These are phyloP conservation scores for Microcyclospora pomicola DNA, from an alignment of 2,329 filamentous ascomycete species.

Conservation along the genomic window DNA sequence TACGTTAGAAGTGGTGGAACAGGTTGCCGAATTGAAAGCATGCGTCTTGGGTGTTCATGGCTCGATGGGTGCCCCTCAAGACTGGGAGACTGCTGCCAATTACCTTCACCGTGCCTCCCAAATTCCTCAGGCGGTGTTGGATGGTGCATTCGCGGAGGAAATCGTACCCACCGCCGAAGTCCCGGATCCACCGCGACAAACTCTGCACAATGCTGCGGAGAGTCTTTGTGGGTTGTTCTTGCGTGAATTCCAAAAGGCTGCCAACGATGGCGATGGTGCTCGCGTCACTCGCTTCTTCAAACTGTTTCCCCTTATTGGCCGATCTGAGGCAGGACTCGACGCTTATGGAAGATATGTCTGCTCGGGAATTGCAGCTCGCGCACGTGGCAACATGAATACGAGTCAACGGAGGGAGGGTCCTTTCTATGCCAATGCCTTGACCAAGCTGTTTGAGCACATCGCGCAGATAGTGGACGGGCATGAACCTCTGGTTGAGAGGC, in stretches of 20 bases:
- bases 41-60: conserved; percentile 89
- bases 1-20: conserved; percentile 82
- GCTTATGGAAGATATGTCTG: conserved; percentile 95
- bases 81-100: conserved; percentile 92
- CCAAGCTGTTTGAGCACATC: conserved; percentile 91
- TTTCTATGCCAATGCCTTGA: conserved; percentile 84
- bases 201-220: conserved; percentile 74
- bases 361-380: conserved; percentile 76
- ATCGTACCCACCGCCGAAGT: conserved; percentile 95
- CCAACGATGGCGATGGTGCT: conserved; percentile 70
- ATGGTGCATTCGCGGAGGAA: conserved; percentile 74
- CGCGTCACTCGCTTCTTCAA: conserved; percentile 97
- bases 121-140: conserved; percentile 65
- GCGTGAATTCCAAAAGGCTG: conserved; percentile 87
- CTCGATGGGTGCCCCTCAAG: conserved; percentile 93
- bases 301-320: conserved; percentile 83
- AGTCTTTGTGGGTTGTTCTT: conserved; percentile 82
- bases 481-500: conserved; percentile 76
- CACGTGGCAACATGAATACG: conserved; percentile 62
- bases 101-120: conserved; percentile 75
- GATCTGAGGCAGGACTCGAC: conserved; percentile 78
- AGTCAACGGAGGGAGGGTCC: conserved; percentile 58
- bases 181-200: conserved; percentile 77
- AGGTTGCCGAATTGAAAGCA: conserved; percentile 91
- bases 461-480: conserved; percentile 92